Conservation (phyloP, 2,329 filamentous ascomycete genomes). For the Tothia fuscella region DNA sequence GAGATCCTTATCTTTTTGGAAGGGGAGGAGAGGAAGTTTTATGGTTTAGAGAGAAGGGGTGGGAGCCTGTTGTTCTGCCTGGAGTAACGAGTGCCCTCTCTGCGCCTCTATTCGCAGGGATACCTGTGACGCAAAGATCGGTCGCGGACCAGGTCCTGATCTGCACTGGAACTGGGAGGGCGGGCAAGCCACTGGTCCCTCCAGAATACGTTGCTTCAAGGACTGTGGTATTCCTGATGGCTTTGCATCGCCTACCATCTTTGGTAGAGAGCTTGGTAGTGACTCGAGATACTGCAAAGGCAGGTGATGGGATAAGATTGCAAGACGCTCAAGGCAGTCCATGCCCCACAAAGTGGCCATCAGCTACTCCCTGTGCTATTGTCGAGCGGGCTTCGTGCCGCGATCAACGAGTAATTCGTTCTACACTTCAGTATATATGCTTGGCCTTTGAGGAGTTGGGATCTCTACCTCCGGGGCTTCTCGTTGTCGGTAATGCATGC, state of each 20-base stretch:
- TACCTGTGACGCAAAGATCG: slow-evolving; percentile 79
- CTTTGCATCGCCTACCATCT: slow-evolving; percentile 68
- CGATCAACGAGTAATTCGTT: slow-evolving; percentile 85
- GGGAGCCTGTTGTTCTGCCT: slow-evolving; percentile 62
- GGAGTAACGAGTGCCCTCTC: slow-evolving; percentile 82
- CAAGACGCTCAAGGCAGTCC: slow-evolving; percentile 13
- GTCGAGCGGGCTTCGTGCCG: slow-evolving; percentile 88
- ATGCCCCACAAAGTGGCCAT: slow-evolving; percentile 47
- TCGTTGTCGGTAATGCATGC: slow-evolving; percentile 78
- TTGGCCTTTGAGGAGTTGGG: slow-evolving; percentile 81
- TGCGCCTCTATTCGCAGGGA: slow-evolving; percentile 76
- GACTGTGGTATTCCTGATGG: slow-evolving; percentile 93
- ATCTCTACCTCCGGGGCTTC: slow-evolving; percentile 72
- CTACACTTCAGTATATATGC: slow-evolving; percentile 67
- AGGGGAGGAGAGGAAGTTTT: slow-evolving; percentile 85
- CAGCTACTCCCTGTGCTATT: slow-evolving; percentile 75
- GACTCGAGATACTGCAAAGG: slow-evolving; percentile 2
- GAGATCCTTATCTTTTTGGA: slow-evolving; percentile 93
- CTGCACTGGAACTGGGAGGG: slow-evolving; percentile 92
- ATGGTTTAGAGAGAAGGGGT: slow-evolving; percentile 66
- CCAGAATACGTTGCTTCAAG: slow-evolving; percentile 65
- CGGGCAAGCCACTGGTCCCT: slow-evolving; percentile 70
- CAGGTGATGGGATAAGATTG: not conserved
- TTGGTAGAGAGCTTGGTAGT: slow-evolving; percentile 54
- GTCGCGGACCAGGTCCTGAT: slow-evolving; percentile 87